Evolutionary conservation across 148 eudicot species (phyloP).

Genomic region (Dianthus caryophyllus): DNA sequence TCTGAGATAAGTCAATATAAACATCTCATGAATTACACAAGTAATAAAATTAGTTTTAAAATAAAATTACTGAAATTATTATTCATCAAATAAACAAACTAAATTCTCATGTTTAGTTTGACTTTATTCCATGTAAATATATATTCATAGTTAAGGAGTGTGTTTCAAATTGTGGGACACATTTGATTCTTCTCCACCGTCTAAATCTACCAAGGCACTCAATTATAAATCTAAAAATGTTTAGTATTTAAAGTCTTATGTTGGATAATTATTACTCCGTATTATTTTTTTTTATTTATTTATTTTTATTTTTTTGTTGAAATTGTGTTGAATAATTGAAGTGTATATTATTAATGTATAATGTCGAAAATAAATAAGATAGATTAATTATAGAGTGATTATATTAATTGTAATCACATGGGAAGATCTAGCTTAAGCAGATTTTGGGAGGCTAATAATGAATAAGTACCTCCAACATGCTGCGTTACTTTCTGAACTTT

Average conservation of each 20-base stretch:
- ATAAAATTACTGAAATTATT: no score
- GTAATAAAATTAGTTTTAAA: no score
- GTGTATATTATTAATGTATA: background rate
- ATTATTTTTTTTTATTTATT: no score
- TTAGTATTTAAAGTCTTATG: no score
- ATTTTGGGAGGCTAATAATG: slow-evolving; percentile 17
- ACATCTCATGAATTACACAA: no score
- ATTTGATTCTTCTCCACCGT: background rate
- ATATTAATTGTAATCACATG: slow-evolving; percentile 21
- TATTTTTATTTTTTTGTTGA: no score
- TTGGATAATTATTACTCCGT: background rate
- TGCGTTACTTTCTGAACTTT: no score
- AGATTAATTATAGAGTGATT: background rate
- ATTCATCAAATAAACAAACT: no score
- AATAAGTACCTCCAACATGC: background rate
- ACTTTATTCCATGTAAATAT: background rate
- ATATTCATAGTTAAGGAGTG: background rate
- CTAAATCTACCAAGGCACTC: background rate
- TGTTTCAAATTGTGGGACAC: background rate
- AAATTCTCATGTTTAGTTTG: background rate
- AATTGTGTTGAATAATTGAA: no score
- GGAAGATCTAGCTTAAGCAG: slow-evolving; percentile 15
- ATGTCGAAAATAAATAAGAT: background rate
- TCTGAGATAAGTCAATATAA: no score
- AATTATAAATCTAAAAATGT: no score